Base-by-base conservation (phyloP, 176 grass and related monocot species). In the Ampelocalamus luodianensis region DNA sequence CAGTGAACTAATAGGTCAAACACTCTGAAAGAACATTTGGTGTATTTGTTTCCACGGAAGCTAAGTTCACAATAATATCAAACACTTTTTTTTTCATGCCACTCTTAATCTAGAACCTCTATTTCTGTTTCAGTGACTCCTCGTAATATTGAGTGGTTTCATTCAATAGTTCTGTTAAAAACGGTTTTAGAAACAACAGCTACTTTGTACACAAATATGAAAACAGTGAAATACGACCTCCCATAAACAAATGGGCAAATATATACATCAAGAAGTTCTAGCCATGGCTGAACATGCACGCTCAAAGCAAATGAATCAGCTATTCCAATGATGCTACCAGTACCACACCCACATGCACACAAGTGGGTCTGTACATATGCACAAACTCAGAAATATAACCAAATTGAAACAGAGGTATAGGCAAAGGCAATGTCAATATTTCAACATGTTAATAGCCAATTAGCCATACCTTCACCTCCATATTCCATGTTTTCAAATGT, bases 401-500 rank as follows among this genome's bases (percentile, higher is more conserved):
- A 46, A 71, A 51, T 71, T 17, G 40, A n/a, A 56, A 72, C 5
- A 40, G 22, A 79, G 22, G 15, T 48, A 49, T 22, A 69, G n/a
- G 43, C 17, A 71, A 82, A 82, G 34, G 8, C 2, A 23, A 29
- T 53, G 18, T 12, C 67, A 82, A 82, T 51, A 22, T 46, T 83
- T 78, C 75, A n/a, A 62, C 44, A 76, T 82, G 18, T 74, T 50
- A 68, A 55, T 58, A 29, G 63, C 15, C 14, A 55, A 22, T 55
- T 53, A 5, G 32, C 7, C 68, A 74, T 93, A 98, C 96, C 93
- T 92, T 93, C 93, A 83, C 96, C 96, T 64, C 93, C 90, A 87
- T 98, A 98, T 89, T 93, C 96, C 96, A 98, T 98, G 61, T 98
- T 98, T 85, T 98, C 96, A 83, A 90, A 98, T 90, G 96, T 98